Percentiles rank a stretch among this genome's conserved stretches.
phyloP scores from a whole-genome alignment of 2,329 filamentous ascomycete species.

The Ceratocystis albifundus region DNA sequence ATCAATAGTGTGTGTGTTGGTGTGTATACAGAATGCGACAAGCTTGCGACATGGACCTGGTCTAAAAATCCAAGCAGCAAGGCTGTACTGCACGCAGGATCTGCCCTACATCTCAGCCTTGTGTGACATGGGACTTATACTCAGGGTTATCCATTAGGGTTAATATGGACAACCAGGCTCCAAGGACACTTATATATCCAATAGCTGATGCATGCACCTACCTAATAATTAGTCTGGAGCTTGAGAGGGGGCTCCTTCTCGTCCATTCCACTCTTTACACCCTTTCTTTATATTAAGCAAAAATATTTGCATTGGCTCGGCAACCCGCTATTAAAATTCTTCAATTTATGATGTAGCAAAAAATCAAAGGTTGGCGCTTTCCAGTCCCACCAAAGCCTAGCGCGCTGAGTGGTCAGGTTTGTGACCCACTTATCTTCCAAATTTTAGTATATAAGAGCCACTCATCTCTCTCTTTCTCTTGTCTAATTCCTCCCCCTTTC shows the following conservation, averaged over 20 bases:
- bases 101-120: background rate
- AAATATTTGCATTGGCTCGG: background rate
- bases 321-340: background rate
- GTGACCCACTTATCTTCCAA: background rate
- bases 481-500: conserved; percentile 31
- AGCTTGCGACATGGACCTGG: conserved; percentile 12
- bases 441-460: conserved; percentile 15
- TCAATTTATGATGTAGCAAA: background rate
- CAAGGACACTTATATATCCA: background rate
- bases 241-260: too few species aligned
- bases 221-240: too few species aligned
- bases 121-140: background rate
- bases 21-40: background rate
- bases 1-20: background rate
- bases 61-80: background rate
- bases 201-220: too few species aligned
- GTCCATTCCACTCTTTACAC: background rate
- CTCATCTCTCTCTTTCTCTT: conserved; percentile 21
- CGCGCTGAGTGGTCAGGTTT: background rate
- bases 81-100: background rate
- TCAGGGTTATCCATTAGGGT: background rate
- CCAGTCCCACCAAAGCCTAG: background rate
- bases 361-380: background rate
- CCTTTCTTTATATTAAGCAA: background rate
- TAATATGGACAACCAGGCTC: too few species aligned